Percentiles rank a stretch among this genome's conserved stretches.
phyloP scores from a whole-genome alignment of 1,139 yeast genomes.

The Yamadazyma trypodendri region DNA sequence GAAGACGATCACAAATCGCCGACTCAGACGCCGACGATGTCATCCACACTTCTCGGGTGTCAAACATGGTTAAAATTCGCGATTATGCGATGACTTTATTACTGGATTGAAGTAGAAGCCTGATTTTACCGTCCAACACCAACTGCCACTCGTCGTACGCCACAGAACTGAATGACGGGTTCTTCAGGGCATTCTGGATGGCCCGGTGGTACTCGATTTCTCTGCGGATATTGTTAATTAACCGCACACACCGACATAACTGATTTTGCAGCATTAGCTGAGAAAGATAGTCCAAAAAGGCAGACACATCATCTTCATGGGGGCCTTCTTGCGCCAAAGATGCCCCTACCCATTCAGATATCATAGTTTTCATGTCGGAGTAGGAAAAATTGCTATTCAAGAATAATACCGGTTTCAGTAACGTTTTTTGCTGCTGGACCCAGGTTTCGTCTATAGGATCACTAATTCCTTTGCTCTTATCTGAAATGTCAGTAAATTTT shows the following conservation, averaged over 20 bases:
- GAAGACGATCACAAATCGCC: slow-evolving; percentile 41
- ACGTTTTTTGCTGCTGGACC: slow-evolving; percentile 21
- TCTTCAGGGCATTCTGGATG: not conserved
- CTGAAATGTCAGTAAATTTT: slow-evolving; percentile 24
- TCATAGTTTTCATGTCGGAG: slow-evolving; percentile 31
- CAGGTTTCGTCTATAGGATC: slow-evolving; percentile 26
- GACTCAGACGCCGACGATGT: slow-evolving; percentile 14
- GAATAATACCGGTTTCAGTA: slow-evolving; percentile 25
- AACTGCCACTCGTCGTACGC: slow-evolving; percentile 20
- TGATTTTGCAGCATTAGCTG: slow-evolving; percentile 20
- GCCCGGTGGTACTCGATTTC: slow-evolving; percentile 14
- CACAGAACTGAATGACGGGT: not conserved
- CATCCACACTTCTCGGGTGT: slow-evolving; percentile 4
- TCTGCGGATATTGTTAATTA: slow-evolving; percentile 21
- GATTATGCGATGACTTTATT: not conserved
- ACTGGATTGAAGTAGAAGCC: not conserved
- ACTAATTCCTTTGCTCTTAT: slow-evolving; percentile 17
- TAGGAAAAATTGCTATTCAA: slow-evolving; percentile 33
- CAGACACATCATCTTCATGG: slow-evolving; percentile 51
- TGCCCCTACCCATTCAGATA: slow-evolving; percentile 50
- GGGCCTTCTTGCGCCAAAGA: slow-evolving; percentile 54
- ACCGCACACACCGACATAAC: slow-evolving; percentile 20
- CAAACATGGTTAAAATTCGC: not conserved
- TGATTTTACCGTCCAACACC: slow-evolving; percentile 2
- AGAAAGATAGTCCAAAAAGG: slow-evolving; percentile 31